phyloP scores from a whole-genome alignment of 2,329 filamentous ascomycete genomes.

The Fusarium abutilonis region DNA sequence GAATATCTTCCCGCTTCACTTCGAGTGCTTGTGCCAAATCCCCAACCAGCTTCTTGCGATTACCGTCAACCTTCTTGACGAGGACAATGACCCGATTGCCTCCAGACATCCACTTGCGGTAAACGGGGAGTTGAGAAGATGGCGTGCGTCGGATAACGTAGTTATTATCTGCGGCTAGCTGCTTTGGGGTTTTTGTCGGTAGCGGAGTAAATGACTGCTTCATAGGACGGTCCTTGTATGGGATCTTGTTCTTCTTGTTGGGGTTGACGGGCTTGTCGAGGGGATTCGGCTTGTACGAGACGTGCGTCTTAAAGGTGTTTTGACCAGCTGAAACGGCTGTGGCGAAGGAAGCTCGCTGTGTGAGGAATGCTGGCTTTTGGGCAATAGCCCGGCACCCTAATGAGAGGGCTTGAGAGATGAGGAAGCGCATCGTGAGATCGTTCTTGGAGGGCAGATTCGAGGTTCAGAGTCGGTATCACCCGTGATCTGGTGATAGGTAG shows the following conservation, averaged over 20 bases:
- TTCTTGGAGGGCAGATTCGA: slow-evolving; percentile 8
- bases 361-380: slow-evolving; percentile 19
- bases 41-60: slow-evolving; percentile 68
- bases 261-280: slow-evolving; percentile 37
- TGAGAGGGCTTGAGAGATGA: slow-evolving; percentile 40
- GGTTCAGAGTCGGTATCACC: slow-evolving; percentile 9
- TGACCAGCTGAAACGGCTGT: slow-evolving; percentile 29
- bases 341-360: slow-evolving; percentile 26
- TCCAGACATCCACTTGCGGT: slow-evolving; percentile 76
- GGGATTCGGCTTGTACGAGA: slow-evolving; percentile 38
- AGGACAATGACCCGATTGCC: slow-evolving; percentile 79
- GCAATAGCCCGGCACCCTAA: slow-evolving; percentile 34
- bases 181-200: slow-evolving; percentile 46
- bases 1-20: slow-evolving; percentile 64
- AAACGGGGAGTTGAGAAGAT: slow-evolving; percentile 78
- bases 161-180: slow-evolving; percentile 50
- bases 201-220: slow-evolving; percentile 45
- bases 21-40: slow-evolving; percentile 70
- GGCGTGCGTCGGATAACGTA: slow-evolving; percentile 79
- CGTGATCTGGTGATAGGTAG: background rate
- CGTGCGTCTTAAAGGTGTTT: slow-evolving; percentile 41
- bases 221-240: slow-evolving; percentile 38
- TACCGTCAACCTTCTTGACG: slow-evolving; percentile 82
- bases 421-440: slow-evolving; percentile 43
- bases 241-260: slow-evolving; percentile 43